Base-by-base conservation (phyloP, 257 asterid species). In the Solanum infundibuliforme region DNA sequence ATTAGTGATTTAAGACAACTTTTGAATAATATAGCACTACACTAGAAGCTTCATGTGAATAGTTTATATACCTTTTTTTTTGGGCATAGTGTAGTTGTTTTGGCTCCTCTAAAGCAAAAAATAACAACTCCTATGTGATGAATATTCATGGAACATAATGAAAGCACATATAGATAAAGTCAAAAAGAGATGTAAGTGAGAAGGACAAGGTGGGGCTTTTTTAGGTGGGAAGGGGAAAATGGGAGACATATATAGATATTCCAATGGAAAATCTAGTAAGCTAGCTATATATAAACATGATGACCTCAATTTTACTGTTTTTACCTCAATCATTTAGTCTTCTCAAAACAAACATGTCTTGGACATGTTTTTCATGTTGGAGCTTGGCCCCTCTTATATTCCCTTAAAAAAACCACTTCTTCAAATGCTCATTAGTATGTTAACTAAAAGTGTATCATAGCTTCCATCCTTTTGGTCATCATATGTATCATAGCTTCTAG, bases 311-410 rank as follows among this genome's bases (percentile, higher is more conserved):
- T 71, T 86, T 35, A 84, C 66, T 83, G 86, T 87, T 84, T 66
- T 81, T 35, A 41, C 71, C 35, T 35, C 77, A 83, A 83, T 84
- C 16, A 35, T 60, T 35, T 60, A 66, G 87, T 62, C 77, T 41
- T 85, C 21, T 85, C 16, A 36, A 66, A 83, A 77, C 93, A 89
- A 85, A 94, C 98, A 95, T 94, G 98, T 95, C 94, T 90, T 38
- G 83, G 90, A 95, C 98, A 93, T 94, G 98, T 93, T 88, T 60
- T 85, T 43, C 84, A 35, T 90, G 89, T 87, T 92, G 94, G 93
- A 83, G 89, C 41, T 43, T 83, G 91, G 89, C 88, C 91, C 91
- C 88, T 75, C 34, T 25, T 75, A 84, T 16, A 81, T 52, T 88
- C 74, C 87, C 16, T 72, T 7, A 1, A 72, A 34, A 88, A 84